Evolutionary conservation across 2,329 filamentous ascomycete genomes (phyloP).

Genomic region (Aspergillus aculeatus): DNA sequence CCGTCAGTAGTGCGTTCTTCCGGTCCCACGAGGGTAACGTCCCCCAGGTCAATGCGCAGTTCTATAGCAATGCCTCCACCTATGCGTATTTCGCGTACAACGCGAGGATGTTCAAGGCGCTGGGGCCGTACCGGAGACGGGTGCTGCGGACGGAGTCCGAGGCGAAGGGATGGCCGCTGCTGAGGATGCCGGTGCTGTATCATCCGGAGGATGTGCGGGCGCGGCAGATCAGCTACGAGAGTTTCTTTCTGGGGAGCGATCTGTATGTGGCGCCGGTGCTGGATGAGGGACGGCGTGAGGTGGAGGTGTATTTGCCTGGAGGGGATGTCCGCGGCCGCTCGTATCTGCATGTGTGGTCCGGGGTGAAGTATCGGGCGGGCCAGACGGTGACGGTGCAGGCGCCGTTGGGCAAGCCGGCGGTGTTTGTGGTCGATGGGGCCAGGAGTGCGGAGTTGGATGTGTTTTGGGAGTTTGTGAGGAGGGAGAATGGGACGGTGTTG

Average conservation of each 20-base stretch:
- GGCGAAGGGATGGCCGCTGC: conserved; percentile 20
- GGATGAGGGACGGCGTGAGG: conserved; percentile 15
- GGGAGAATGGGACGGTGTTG: no score
- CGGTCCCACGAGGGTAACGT: conserved; percentile 41
- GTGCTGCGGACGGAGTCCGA: conserved; percentile 33
- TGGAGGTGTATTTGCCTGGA: conserved; percentile 16
- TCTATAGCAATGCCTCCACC: conserved; percentile 36
- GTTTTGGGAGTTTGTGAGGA: no score
- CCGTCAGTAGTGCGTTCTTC: conserved; percentile 31
- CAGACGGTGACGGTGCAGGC: no score
- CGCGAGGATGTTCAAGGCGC: conserved; percentile 7
- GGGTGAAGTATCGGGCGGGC: no score
- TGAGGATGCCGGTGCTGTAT: conserved; percentile 27
- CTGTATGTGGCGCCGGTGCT: conserved; percentile 25
- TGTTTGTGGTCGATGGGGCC: no score
- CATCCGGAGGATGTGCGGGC: conserved; percentile 19
- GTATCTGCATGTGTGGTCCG: no score
- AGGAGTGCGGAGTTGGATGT: no score
- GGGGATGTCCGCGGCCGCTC: neutral
- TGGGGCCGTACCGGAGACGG: conserved; percentile 6
- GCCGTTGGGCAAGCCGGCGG: no score
- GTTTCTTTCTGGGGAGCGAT: conserved; percentile 24
- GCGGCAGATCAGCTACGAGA: conserved; percentile 24
- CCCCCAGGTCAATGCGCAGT: conserved; percentile 36
- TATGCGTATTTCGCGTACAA: conserved; percentile 39